Evolutionary conservation across 495 filamentous ascomycete genomes (phyloP).

Genomic region (Lophiotrema nucula): DNA sequence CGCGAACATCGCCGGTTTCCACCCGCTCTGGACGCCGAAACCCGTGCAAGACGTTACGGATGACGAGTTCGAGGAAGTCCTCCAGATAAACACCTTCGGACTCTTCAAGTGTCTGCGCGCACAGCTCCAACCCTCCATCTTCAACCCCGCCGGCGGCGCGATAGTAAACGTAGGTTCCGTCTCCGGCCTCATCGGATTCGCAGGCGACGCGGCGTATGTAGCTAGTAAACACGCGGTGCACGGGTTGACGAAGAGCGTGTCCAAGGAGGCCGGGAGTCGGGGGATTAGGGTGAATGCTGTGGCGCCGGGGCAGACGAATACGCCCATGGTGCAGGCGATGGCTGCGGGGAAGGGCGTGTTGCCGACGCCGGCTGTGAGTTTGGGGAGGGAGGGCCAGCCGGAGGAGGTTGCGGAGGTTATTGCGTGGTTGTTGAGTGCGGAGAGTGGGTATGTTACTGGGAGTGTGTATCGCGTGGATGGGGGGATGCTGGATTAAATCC

Average conservation of each 20-base stretch:
- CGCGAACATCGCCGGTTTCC: constrained; percentile 57
- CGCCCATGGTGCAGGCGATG: constrained; percentile 23
- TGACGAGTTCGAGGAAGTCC: constrained; percentile 34
- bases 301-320: constrained; percentile 27
- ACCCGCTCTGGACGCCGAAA: constrained; percentile 39
- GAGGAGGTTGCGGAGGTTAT: constrained; percentile 35
- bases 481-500: constrained; percentile 19
- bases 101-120: constrained; percentile 36
- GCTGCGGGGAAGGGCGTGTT: neutral
- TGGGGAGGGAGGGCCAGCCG: constrained; percentile 25
- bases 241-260: constrained; percentile 57
- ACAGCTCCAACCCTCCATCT: constrained; percentile 11
- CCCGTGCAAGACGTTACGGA: constrained; percentile 41
- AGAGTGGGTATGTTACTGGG: constrained; percentile 36
- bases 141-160: constrained; percentile 7
- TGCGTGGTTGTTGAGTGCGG: constrained; percentile 34
- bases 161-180: constrained; percentile 61
- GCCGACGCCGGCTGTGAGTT: neutral
- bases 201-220: constrained; percentile 53
- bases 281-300: constrained; percentile 58
- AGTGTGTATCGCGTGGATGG: constrained; percentile 34
- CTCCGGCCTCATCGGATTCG: constrained; percentile 52
- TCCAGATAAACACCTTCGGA: constrained; percentile 38
- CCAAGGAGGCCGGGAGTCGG: constrained; percentile 54
- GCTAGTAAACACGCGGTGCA: constrained; percentile 46